phyloP scores from a whole-genome alignment of 768 basidiomycete genomes.

The Termitomyces titanicus region DNA sequence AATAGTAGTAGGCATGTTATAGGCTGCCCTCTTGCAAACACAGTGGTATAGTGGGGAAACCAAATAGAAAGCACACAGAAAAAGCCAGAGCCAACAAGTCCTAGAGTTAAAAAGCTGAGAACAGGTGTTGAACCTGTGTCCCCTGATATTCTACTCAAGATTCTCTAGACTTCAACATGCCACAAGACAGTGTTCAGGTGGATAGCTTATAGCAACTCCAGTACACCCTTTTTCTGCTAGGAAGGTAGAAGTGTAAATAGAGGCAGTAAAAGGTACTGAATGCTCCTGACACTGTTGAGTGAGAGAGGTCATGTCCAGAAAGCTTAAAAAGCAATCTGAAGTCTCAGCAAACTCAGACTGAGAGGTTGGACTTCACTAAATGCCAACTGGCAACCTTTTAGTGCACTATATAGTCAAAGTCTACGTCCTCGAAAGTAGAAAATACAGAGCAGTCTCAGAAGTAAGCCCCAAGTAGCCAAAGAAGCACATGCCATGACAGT shows the following conservation, averaged over 20 bases:
- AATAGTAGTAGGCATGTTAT: neutral
- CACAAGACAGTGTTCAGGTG: neutral
- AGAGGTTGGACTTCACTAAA: constrained; percentile 9
- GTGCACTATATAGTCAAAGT: neutral
- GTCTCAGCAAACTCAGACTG: constrained; percentile 6
- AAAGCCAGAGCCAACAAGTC: neutral
- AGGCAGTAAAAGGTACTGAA: neutral
- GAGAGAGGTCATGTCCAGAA: constrained; percentile 1
- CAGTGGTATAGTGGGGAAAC: neutral
- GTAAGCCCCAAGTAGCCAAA: neutral
- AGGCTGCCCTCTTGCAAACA: neutral
- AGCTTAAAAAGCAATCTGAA: neutral
- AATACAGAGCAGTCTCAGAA: neutral
- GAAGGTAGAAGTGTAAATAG: neutral
- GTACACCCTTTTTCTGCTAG: constrained; percentile 4
- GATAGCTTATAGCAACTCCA: neutral
- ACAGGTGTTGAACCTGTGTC: constrained; percentile 1
- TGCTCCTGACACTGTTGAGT: neutral
- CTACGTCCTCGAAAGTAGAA: neutral
- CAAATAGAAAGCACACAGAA: neutral
- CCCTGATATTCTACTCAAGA: neutral
- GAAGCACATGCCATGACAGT: neutral
- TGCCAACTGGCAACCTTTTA: constrained; percentile 6
- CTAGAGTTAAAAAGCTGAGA: neutral
- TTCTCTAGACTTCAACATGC: neutral